phyloP scores from a whole-genome alignment of 139 green algal genomes.

The Ettlia oleoabundans region DNA sequence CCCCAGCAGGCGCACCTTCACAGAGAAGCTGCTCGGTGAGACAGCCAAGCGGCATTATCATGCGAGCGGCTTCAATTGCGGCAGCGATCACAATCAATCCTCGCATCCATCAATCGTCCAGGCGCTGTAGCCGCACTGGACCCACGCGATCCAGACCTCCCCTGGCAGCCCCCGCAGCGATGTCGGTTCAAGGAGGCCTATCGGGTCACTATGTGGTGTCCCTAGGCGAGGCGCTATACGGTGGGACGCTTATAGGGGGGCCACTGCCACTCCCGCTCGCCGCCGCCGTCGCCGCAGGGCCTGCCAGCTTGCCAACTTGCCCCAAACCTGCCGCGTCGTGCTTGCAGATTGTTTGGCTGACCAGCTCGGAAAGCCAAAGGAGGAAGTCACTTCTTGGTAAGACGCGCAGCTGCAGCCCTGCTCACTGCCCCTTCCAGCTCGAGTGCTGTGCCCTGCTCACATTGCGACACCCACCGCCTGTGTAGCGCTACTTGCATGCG shows the following conservation, averaged over 20 bases:
- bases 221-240: conserved; percentile 30
- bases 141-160: background rate
- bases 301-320: too few species aligned
- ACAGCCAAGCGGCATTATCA: too few species aligned
- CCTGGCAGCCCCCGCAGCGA: background rate
- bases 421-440: background rate
- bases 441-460: too few species aligned
- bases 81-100: too few species aligned
- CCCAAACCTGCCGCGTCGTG: background rate
- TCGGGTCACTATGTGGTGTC: conserved; percentile 7
- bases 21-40: too few species aligned
- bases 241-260: background rate
- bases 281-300: too few species aligned
- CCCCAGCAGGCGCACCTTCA: too few species aligned
- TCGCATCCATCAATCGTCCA: too few species aligned
- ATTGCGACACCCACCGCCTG: too few species aligned
- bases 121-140: too few species aligned
- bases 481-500: too few species aligned
- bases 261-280: background rate
- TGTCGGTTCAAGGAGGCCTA: conserved; percentile 7
- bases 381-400: conserved; percentile 78
- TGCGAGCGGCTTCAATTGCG: too few species aligned
- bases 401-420: background rate
- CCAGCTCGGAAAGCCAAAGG: conserved; percentile 69
- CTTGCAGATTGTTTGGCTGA: conserved; percentile 84